Percentiles rank a stretch among this genome's conserved stretches.
Evolutionary conservation across 305 asterid species (phyloP).

Genomic region (Ajuga reptans): DNA sequence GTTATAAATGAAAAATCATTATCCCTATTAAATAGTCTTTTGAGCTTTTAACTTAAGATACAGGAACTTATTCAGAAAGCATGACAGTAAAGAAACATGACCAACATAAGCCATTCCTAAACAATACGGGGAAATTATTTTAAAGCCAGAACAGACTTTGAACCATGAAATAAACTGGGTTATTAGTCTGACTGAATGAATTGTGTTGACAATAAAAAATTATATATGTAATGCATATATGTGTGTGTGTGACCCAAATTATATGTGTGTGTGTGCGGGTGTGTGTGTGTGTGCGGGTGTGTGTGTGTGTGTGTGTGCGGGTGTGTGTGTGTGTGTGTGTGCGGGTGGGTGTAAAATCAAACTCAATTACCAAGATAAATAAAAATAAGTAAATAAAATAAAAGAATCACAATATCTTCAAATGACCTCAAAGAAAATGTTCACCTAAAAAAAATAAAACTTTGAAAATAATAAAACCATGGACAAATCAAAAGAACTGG

Average conservation of each 20-base stretch:
- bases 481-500: not conserved
- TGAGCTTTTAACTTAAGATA: conserved; percentile 1
- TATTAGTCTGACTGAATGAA: not conserved
- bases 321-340: too few relatives aligned
- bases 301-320: too few relatives aligned
- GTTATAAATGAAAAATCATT: not conserved
- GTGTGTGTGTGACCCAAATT: too few relatives aligned
- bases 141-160: not conserved
- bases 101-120: not conserved
- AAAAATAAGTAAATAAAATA: not conserved
- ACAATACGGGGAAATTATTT: not conserved
- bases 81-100: not conserved
- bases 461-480: not conserved
- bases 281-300: too few relatives aligned
- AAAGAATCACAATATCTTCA: not conserved
- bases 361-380: not conserved
- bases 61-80: not conserved
- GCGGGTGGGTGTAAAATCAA: not conserved
- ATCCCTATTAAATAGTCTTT: not conserved
- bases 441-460: not conserved
- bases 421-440: not conserved
- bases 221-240: not conserved
- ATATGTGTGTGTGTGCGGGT: too few relatives aligned
- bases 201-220: not conserved
- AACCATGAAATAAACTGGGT: not conserved